A percentile compares a stretch with the other conserved stretches of the same genome.
Conservation (phyloP, 768 basidiomycete species). For the Mycena crocata region DNA sequence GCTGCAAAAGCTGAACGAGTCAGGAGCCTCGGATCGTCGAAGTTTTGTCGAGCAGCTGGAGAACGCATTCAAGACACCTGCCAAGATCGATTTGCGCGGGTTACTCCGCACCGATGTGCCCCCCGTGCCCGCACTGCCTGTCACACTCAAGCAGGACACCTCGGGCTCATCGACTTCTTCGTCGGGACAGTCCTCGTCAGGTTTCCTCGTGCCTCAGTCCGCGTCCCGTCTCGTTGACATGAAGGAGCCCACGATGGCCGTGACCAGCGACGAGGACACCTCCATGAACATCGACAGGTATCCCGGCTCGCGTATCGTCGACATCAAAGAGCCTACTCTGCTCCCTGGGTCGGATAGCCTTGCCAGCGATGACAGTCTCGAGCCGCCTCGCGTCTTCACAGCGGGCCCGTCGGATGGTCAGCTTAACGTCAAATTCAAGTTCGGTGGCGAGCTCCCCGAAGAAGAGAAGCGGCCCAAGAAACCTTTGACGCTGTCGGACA, state of each 20-base stretch:
- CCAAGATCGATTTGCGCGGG: slow-evolving; percentile 69
- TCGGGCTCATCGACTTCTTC: slow-evolving; percentile 16
- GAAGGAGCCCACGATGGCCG: slow-evolving; percentile 43
- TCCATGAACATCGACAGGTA: slow-evolving; percentile 39
- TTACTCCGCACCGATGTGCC: slow-evolving; percentile 56
- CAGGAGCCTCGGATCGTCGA: slow-evolving; percentile 71
- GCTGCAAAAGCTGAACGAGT: slow-evolving; percentile 74
- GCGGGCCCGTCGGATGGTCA: slow-evolving; percentile 71
- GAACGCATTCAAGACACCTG: slow-evolving; percentile 72
- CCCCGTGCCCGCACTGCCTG: slow-evolving; percentile 60
- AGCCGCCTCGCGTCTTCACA: slow-evolving; percentile 40
- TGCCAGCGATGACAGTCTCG: slow-evolving; percentile 48
- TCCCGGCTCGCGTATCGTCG: slow-evolving; percentile 45
- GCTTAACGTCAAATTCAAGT: slow-evolving; percentile 79
- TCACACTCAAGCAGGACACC: slow-evolving; percentile 34
- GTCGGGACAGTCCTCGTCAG: slow-evolving; percentile 27
- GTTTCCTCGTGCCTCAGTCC: slow-evolving; percentile 31
- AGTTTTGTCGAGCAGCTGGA: slow-evolving; percentile 90
- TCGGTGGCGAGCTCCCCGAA: slow-evolving; percentile 64
- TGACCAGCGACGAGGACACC: slow-evolving; percentile 33
- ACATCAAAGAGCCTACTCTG: slow-evolving; percentile 52
- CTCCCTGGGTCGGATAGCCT: slow-evolving; percentile 53
- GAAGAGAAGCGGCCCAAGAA: slow-evolving; percentile 38
- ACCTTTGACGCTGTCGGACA: slow-evolving; percentile 75
- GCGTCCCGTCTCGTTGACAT: slow-evolving; percentile 41